phyloP scores from a whole-genome alignment of 2,329 filamentous ascomycete genomes.

The Microdochium bolleyi region DNA sequence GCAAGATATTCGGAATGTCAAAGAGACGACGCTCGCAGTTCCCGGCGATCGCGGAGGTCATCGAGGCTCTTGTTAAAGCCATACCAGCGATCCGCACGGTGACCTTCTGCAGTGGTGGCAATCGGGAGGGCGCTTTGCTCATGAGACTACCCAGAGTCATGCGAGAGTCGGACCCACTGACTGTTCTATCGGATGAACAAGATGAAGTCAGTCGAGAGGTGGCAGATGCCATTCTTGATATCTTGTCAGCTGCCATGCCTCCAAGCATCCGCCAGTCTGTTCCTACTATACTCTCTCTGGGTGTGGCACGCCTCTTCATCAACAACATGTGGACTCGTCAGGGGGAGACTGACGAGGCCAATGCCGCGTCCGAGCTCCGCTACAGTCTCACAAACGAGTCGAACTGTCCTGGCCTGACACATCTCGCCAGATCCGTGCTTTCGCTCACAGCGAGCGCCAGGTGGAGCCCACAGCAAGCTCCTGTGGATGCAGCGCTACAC shows the following conservation, averaged over 20 bases:
- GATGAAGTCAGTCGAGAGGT: conserved; percentile 12
- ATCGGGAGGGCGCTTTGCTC: conserved; percentile 76
- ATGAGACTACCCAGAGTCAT: conserved; percentile 53
- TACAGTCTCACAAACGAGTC: conserved; percentile 62
- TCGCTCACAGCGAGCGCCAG: conserved; percentile 65
- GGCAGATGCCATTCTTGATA: conserved; percentile 26
- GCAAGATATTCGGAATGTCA: conserved; percentile 69
- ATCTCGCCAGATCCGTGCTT: conserved; percentile 62
- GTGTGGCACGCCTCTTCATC: conserved; percentile 36
- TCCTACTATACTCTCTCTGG: conserved; percentile 32
- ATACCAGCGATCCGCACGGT: conserved; percentile 66
- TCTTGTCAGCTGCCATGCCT: conserved; percentile 35
- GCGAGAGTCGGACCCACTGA: conserved; percentile 58
- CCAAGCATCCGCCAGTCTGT: conserved; percentile 21
- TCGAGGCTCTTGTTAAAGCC: conserved; percentile 64
- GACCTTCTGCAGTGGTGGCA: conserved; percentile 81
- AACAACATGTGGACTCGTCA: conserved; percentile 42
- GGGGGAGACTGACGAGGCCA: conserved; percentile 40
- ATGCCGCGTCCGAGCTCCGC: conserved; percentile 65
- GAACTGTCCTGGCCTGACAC: conserved; percentile 64
- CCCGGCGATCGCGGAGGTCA: conserved; percentile 71
- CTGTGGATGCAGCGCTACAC: conserved; percentile 36
- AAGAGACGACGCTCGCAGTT: conserved; percentile 73
- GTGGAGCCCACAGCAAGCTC: conserved; percentile 58
- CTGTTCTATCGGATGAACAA: neutral